Percentiles rank a stretch among this genome's conserved stretches.
phyloP scores from a whole-genome alignment of 331 rosid genomes.

The Malus hybrid region DNA sequence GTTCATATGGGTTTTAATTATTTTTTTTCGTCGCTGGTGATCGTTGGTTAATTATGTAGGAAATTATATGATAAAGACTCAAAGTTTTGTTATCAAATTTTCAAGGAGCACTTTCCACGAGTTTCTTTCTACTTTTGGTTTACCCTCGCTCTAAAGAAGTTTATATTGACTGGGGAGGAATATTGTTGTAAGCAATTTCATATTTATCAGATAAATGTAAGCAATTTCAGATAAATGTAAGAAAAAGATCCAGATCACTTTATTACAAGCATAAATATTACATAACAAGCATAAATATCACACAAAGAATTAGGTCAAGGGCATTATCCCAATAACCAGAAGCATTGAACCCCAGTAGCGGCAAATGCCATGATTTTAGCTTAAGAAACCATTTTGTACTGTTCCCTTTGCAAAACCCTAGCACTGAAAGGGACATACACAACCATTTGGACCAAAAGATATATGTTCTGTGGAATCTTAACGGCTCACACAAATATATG shows the following conservation, averaged over 20 bases:
- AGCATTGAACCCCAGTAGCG: constrained; percentile 23
- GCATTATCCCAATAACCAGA: background rate
- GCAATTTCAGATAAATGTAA: too few species aligned
- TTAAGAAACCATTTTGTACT: constrained; percentile 18
- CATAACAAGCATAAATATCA: too few species aligned
- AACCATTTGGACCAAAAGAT: background rate
- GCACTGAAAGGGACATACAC: constrained; percentile 20
- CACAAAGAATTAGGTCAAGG: background rate
- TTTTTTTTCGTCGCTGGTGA: too few species aligned
- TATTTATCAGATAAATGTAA: too few species aligned
- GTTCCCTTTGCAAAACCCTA: constrained; percentile 11
- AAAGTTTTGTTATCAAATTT: background rate
- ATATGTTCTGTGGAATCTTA: background rate
- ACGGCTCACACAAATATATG: background rate
- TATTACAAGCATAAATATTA: background rate
- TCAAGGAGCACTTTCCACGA: background rate
- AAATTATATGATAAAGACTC: background rate
- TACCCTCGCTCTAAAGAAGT: constrained; percentile 6
- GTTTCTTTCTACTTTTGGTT: background rate
- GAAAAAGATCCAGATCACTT: too few species aligned
- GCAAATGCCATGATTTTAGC: constrained; percentile 16
- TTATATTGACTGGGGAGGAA: background rate
- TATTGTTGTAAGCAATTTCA: too few species aligned
- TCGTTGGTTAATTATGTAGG: background rate
- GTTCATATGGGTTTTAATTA: too few species aligned